Evolutionary conservation across 768 basidiomycete genomes (phyloP).

Genomic region (Gelatoporia subvermispora): DNA sequence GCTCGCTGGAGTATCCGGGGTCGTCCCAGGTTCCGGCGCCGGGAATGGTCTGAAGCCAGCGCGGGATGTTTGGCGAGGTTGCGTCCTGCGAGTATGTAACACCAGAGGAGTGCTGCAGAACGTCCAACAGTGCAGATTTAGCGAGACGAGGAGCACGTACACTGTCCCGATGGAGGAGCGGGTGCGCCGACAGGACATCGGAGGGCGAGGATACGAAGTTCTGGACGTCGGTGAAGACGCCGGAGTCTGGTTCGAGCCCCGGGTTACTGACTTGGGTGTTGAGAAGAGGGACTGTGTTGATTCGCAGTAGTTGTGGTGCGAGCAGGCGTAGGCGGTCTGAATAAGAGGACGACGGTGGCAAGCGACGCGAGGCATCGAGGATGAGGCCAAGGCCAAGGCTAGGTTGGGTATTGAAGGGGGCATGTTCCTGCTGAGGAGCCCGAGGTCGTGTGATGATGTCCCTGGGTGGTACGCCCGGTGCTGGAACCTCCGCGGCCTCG

Average conservation of each 20-base stretch:
- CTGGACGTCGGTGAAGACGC: too few relatives aligned
- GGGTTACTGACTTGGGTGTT: background rate
- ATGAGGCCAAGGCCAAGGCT: conserved; percentile 6
- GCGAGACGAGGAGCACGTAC: too few relatives aligned
- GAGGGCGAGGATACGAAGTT: background rate
- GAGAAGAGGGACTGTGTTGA: conserved; percentile 9
- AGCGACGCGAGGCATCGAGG: background rate
- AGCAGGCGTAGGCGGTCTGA: conserved; percentile 14
- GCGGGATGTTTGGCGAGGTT: too few relatives aligned
- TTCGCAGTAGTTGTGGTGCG: conserved; percentile 15
- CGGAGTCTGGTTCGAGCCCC: too few relatives aligned
- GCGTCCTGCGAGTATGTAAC: too few relatives aligned
- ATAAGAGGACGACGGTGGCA: conserved; percentile 5
- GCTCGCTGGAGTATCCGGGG: background rate
- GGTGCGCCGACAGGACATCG: background rate
- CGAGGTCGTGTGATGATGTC: background rate
- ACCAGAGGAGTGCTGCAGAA: too few relatives aligned
- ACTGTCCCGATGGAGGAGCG: too few relatives aligned
- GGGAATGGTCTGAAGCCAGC: background rate
- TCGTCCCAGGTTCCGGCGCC: background rate
- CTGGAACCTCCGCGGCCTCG: background rate
- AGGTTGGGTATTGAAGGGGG: background rate
- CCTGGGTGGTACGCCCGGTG: background rate
- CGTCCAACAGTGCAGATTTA: too few relatives aligned
- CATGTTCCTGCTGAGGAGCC: background rate